These are phyloP conservation scores for Wallemia hederae DNA, from an alignment of 1,284 basidiomycete species.

Conservation along the genomic window DNA sequence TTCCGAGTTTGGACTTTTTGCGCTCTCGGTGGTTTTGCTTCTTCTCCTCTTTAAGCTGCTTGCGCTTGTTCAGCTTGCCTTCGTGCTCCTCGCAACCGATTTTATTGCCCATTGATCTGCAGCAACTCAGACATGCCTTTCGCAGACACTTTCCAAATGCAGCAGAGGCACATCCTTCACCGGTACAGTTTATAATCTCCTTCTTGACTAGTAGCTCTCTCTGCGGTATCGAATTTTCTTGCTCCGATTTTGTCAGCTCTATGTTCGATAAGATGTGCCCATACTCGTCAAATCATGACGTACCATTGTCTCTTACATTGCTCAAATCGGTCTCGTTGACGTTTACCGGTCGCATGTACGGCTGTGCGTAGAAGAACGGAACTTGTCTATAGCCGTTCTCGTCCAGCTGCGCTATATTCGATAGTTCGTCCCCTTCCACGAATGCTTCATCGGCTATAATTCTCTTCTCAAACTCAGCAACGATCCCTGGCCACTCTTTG, in stretches of 20 bases:
- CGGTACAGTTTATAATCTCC: conserved; percentile 10
- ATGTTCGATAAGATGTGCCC: neutral
- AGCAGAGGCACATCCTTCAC: conserved; percentile 10
- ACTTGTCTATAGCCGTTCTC: conserved; percentile 22
- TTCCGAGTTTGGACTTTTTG: conserved; percentile 4
- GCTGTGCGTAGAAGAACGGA: conserved; percentile 61
- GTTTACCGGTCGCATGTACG: conserved; percentile 35
- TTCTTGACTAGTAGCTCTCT: conserved; percentile 5
- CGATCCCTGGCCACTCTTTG: conserved; percentile 29
- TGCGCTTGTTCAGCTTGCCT: conserved; percentile 14
- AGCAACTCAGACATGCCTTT: conserved; percentile 10
- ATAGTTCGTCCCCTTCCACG: neutral
- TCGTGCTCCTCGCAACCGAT: conserved; percentile 19
- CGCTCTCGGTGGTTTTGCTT: conserved; percentile 8
- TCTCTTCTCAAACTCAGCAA: conserved; percentile 28
- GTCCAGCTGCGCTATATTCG: neutral
- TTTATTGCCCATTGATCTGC: conserved; percentile 5
- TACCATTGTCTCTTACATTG: neutral
- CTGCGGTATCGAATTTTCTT: conserved; percentile 2
- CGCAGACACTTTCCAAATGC: neutral
- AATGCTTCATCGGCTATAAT: neutral
- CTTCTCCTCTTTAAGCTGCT: conserved; percentile 13
- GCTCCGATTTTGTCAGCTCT: conserved; percentile 1
- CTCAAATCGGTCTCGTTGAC: conserved; percentile 2
- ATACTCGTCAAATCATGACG: neutral